phyloP scores from a whole-genome alignment of 176 grass and related monocot species.

The Aegilops bicornis region DNA sequence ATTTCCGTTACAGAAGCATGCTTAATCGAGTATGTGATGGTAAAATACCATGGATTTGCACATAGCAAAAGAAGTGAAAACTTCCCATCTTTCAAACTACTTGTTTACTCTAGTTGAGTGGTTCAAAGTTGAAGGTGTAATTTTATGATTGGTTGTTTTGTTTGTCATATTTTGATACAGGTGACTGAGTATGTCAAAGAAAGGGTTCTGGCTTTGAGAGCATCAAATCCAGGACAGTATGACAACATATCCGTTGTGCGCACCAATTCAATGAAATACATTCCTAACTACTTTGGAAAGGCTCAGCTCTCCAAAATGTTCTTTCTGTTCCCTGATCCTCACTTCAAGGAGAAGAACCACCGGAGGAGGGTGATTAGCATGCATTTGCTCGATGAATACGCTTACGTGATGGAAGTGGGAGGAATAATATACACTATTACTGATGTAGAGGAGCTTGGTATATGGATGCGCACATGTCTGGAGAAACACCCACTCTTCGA shows the following conservation, averaged over 20 bases:
- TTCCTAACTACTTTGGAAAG: constrained; percentile 88
- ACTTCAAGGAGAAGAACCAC: constrained; percentile 99
- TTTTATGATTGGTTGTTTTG: not conserved
- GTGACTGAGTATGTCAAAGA: constrained; percentile 99
- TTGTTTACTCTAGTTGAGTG: not conserved
- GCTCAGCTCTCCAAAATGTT: constrained; percentile 96
- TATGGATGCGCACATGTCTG: constrained; percentile 85
- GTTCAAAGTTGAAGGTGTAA: not conserved
- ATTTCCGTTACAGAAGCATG: not conserved
- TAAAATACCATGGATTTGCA: not conserved
- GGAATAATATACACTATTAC: constrained; percentile 94
- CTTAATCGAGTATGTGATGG: not conserved
- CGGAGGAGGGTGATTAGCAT: constrained; percentile 75
- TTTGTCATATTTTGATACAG: constrained; percentile 33
- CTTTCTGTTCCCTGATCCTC: constrained; percentile 93
- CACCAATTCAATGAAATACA: constrained; percentile 98
- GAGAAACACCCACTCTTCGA: constrained; percentile 83
- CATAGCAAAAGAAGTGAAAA: not conserved
- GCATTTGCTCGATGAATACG: constrained; percentile 90
- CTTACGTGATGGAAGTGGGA: constrained; percentile 78
- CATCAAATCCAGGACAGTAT: constrained; percentile 64
- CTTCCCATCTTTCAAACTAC: not conserved
- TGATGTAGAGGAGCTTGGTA: constrained; percentile 85
- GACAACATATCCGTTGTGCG: constrained; percentile 93
- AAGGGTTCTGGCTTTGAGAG: constrained; percentile 78